These are phyloP conservation scores for Zhuliangozyma blackwelliae DNA, from an alignment of 1,139 yeast species.

Conservation along the genomic window DNA sequence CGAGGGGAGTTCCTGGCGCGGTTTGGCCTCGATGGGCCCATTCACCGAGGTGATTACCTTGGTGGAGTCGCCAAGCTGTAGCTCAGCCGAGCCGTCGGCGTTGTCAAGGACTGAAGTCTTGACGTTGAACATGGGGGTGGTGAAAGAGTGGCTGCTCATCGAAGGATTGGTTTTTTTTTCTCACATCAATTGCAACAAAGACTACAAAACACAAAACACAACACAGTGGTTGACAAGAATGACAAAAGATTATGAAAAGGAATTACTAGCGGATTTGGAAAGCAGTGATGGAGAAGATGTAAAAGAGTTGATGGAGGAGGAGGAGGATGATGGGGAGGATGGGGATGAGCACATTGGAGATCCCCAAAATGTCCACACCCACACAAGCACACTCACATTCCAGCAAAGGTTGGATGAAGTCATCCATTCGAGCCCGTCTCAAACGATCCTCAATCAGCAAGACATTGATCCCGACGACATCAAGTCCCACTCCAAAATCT, in stretches of 20 bases:
- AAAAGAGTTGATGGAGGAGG: slow-evolving; percentile 3
- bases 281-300: slow-evolving; percentile 17
- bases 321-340: not conserved
- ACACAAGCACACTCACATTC: slow-evolving; percentile 1
- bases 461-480: slow-evolving; percentile 18
- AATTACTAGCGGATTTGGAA: slow-evolving; percentile 32
- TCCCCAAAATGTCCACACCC: not conserved
- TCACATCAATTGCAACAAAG: not conserved
- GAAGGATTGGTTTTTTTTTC: not conserved
- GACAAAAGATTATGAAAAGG: slow-evolving; percentile 28
- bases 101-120: slow-evolving; percentile 41
- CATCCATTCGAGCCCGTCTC: slow-evolving; percentile 9
- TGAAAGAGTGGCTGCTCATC: not conserved
- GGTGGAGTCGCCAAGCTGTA: slow-evolving; percentile 22
- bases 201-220: not conserved
- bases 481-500: slow-evolving; percentile 18
- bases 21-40: slow-evolving; percentile 87
- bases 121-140: slow-evolving; percentile 13
- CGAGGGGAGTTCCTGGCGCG: slow-evolving; percentile 81
- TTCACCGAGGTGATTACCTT: slow-evolving; percentile 72
- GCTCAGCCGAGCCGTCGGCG: slow-evolving; percentile 79
- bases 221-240: not conserved
- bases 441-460: slow-evolving; percentile 11
- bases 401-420: slow-evolving; percentile 12
- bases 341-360: not conserved